Evolutionary conservation across 768 basidiomycete species (phyloP), one percentile per base, ranked within the genome.

Genomic region (Suillus tomentosus): DNA sequence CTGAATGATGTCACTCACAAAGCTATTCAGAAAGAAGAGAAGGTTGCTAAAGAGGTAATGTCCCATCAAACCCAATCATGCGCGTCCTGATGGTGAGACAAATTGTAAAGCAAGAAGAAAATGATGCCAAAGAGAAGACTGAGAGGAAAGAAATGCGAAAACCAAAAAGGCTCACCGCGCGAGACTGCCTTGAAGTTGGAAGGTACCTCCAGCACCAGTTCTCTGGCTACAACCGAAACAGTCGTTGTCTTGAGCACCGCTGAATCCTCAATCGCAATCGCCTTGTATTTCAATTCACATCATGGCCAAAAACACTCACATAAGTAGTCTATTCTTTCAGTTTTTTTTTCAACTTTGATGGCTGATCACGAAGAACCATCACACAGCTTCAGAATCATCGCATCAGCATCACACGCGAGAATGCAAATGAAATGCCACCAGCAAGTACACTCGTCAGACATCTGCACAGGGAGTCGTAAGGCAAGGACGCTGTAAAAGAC

Each of bases 101-200:
- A 53, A 65, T 43, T 40, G 64, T 72, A 62, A 45, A 82, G 80
- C 77, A 76, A 70, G 79, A 81, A 68, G 79, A 79, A 61, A 76
- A 78, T 71, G 85, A 85, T 61, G 67, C 73, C 3, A 81, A 78
- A 70, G 83, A 82, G 85, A 87, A 85, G 72, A 73, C 78, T 48
- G 85, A 88, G 67, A 80, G 82, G 68, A 84, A 84, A 66, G 84
- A 85, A 56, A 85, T 43, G 76, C 80, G 39, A 89, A 88, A 70
- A 79, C 81, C 37, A 86, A 84, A 76, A 84, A 83, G 68, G 65
- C 69, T n/a, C 68, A 74, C 45, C 79, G 76, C 22, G 74, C 73
- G 78, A 78, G 54, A 68, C 75, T 24, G 74, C 74, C 54, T 60
- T 72, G 64, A 73, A 72, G 61, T 69, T 73, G 51, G 74, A 73